phyloP scores from a whole-genome alignment of 192 early-diverging fungal genomes.

The Chytriomyces confervae region DNA sequence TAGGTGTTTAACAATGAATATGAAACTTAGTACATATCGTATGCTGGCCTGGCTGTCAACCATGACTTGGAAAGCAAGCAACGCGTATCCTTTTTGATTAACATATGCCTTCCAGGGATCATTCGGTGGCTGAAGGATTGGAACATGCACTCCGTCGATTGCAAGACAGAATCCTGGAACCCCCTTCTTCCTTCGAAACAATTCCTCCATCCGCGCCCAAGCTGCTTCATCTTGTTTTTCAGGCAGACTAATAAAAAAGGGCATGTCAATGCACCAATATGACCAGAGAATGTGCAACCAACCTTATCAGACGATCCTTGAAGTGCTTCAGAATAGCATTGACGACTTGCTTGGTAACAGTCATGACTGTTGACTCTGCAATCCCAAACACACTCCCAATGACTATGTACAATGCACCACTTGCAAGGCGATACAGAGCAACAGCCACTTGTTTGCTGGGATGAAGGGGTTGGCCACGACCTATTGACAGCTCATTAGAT shows the following conservation, averaged over 20 bases:
- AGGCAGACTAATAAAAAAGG: not conserved
- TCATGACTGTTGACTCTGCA: not conserved
- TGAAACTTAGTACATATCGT: too few relatives aligned
- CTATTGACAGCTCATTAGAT: not conserved
- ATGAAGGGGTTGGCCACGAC: not conserved
- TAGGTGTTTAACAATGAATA: too few relatives aligned
- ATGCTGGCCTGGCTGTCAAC: slow-evolving; percentile 17
- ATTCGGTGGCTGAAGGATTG: not conserved
- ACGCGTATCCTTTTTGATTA: slow-evolving; percentile 11
- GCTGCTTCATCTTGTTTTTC: not conserved
- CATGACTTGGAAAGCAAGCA: slow-evolving; percentile 9
- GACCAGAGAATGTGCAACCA: too few relatives aligned
- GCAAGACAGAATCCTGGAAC: not conserved
- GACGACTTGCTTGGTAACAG: not conserved
- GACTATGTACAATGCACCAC: not conserved
- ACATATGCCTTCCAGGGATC: slow-evolving; percentile 4
- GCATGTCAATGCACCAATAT: too few relatives aligned
- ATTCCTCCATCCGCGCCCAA: not conserved
- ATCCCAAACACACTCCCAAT: not conserved
- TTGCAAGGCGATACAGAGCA: not conserved
- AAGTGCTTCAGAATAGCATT: not conserved
- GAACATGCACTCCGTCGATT: slow-evolving; percentile 12
- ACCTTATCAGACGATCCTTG: too few relatives aligned
- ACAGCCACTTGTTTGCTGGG: not conserved
- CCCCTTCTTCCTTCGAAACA: not conserved